phyloP scores from a whole-genome alignment of 768 basidiomycete species.

The Suillus subalutaceus region DNA sequence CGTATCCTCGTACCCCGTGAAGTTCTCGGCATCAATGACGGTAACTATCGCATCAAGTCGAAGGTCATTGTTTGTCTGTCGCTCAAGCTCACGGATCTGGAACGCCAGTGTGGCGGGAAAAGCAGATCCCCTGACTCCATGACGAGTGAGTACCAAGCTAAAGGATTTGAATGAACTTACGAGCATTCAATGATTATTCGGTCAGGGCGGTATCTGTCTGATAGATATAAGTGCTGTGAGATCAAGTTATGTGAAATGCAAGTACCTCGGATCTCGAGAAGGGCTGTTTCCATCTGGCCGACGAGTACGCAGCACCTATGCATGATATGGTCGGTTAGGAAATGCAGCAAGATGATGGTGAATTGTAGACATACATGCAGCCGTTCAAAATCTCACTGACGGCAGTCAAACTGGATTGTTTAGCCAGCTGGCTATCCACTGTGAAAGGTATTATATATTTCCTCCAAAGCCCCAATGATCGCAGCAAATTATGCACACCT shows the following conservation, averaged over 20 bases:
- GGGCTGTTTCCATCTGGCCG: constrained; percentile 90
- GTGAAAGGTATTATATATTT: constrained; percentile 11
- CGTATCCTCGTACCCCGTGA: constrained; percentile 89
- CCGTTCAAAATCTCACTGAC: constrained; percentile 95
- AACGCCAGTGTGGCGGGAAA: constrained; percentile 96
- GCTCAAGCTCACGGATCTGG: constrained; percentile 89
- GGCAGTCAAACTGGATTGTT: constrained; percentile 79
- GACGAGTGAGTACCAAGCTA: constrained; percentile 10
- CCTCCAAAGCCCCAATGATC: background rate
- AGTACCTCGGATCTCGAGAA: constrained; percentile 82
- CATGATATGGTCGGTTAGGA: background rate
- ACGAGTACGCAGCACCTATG: constrained; percentile 90
- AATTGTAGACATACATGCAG: constrained; percentile 66
- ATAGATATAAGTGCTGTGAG: background rate
- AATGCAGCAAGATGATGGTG: background rate
- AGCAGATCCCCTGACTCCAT: constrained; percentile 73
- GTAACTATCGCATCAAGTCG: constrained; percentile 90
- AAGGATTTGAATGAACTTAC: constrained; percentile 45
- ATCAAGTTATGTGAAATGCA: constrained; percentile 15
- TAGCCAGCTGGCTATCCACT: constrained; percentile 92
- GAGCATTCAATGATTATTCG: constrained; percentile 96
- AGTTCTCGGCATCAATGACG: constrained; percentile 91
- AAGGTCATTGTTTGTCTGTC: constrained; percentile 72
- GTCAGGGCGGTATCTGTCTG: constrained; percentile 85
- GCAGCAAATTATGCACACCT: constrained; percentile 46